Conservation (phyloP, 306 rosid species). For the Rubus parviflorus region DNA sequence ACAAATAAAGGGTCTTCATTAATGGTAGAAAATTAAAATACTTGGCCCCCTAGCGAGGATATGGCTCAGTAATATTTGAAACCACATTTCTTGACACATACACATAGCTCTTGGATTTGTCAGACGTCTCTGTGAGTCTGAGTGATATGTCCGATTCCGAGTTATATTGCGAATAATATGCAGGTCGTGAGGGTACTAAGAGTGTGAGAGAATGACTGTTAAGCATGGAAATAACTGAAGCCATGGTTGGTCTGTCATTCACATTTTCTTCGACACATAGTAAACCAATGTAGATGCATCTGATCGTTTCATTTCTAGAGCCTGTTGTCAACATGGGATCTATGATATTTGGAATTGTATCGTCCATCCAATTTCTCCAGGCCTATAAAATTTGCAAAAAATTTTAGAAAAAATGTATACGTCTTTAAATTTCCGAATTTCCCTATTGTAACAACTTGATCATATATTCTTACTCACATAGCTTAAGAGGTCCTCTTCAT, state of each 20-base stretch:
- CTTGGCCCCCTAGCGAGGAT: not conserved
- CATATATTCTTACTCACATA: not conserved
- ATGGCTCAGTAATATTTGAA: not conserved
- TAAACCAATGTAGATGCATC: slow-evolving; percentile 21
- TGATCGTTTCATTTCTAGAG: slow-evolving; percentile 1
- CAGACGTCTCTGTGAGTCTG: not conserved
- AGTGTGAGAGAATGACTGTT: not conserved
- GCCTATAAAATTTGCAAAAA: not conserved
- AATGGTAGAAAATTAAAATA: not conserved
- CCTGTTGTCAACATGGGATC: slow-evolving; percentile 2
- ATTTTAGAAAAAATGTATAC: not conserved
- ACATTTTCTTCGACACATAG: slow-evolving; percentile 6
- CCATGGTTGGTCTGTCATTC: not conserved
- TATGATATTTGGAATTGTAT: not conserved
- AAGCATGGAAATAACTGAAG: slow-evolving; percentile 8
- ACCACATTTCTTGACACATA: not conserved
- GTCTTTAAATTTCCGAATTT: no score
- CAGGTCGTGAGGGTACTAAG: not conserved
- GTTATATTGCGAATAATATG: not conserved
- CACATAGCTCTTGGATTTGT: not conserved
- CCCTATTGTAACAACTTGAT: not conserved
- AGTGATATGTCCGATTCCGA: not conserved
- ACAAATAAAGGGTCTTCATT: not conserved
- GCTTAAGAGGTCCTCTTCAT: not conserved
- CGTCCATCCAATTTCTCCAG: slow-evolving; percentile 25